Evolutionary conservation across 192 early-diverging fungal species (phyloP), one percentile per base, ranked within the genome.

Genomic region (Backusella luteola): DNA sequence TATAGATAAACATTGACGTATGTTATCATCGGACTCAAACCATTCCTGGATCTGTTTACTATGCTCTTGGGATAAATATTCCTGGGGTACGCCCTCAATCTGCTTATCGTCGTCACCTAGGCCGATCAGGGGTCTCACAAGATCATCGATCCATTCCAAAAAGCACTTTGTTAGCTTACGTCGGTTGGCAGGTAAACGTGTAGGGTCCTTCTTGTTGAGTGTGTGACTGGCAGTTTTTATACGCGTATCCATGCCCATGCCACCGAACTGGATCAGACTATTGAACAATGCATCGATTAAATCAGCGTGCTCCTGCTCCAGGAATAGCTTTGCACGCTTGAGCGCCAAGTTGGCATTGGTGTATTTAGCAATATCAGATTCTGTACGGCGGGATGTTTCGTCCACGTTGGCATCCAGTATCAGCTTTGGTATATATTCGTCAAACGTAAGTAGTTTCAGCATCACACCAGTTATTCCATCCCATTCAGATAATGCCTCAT

Each of bases 11-110:
- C 76, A 84, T n/a, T 75, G 70, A 6, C 76, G 71, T 19, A 84
- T 49, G n/a, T 84, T 77, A 21, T 41, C 34, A 49, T 80, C 79
- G 19, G 79, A 74, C 49, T 84, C 78, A 68, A 84, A 84, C 82
- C 82, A 84, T 34, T 32, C 3, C 36, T 23, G 21, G 11, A 36
- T 38, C 23, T 11, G 26, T 39, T 41, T 36, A 14, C 4, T 12
- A 17, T 38, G 15, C 1, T 44, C 39, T 23, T 69, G n/a, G 4
- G 80, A 72, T 21, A 34, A 34, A 26, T 80, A 75, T 4, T 73
- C 66, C 4, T 63, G 29, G 6, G 73, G 63, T 19, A 71, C 29
- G 1, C 70, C 70, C 7, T 71, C 70, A 19, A 46, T 29, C 7
- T 42, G 42, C 29, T 17, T 44, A 32, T 71, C 36, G 1, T 75